Evolutionary conservation across 2,329 filamentous ascomycete species (phyloP).

Genomic region (Raffaelea arxii): DNA sequence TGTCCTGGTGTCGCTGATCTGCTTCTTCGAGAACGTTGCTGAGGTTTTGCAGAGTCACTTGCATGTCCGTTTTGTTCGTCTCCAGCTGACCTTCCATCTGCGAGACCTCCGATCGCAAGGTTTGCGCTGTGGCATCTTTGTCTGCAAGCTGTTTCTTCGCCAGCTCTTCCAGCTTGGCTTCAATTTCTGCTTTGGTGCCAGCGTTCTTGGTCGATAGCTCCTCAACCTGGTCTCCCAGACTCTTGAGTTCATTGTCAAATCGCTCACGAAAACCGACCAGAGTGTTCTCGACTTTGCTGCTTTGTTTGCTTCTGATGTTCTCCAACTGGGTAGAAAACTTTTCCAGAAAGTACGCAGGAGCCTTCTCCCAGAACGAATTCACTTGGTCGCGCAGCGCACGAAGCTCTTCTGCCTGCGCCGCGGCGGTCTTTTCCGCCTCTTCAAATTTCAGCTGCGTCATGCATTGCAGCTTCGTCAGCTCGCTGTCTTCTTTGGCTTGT

Average conservation of each 20-base stretch:
- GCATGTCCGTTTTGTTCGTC: constrained; percentile 4
- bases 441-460: constrained; percentile 10
- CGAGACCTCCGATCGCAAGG: constrained; percentile 1
- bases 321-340: constrained; percentile 9
- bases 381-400: constrained; percentile 5
- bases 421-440: constrained; percentile 7
- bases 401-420: constrained; percentile 3
- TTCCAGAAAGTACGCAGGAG: constrained; percentile 7
- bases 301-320: background rate
- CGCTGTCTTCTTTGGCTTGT: constrained; percentile 7
- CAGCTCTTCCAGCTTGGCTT: constrained; percentile 3
- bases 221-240: constrained; percentile 8
- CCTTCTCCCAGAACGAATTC: constrained; percentile 10
- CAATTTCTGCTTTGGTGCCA: constrained; percentile 1
- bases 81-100: constrained; percentile 5
- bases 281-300: constrained; percentile 7
- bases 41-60: constrained; percentile 1
- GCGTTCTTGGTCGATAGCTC: constrained; percentile 10
- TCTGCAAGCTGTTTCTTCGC: background rate
- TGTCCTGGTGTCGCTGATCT: constrained; percentile 3
- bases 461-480: constrained; percentile 5
- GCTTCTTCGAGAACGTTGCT: constrained; percentile 1
- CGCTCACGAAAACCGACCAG: constrained; percentile 9
- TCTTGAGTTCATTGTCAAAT: constrained; percentile 11
- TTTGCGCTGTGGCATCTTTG: background rate